Evolutionary conservation across 2,329 filamentous ascomycete genomes (phyloP).

Genomic region (Xylaria sp.): DNA sequence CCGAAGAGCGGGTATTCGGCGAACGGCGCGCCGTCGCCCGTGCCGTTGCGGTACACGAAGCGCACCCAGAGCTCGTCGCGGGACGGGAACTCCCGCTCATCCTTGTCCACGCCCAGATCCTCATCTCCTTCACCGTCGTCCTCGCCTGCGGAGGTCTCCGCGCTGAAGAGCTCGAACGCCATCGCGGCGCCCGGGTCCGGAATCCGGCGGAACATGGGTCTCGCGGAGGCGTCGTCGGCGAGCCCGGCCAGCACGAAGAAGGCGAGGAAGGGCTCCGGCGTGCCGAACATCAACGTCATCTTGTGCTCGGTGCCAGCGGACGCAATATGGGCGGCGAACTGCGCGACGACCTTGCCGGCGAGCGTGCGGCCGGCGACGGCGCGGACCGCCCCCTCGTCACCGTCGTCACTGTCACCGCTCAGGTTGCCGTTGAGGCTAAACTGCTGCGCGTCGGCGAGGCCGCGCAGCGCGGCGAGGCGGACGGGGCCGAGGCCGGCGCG

Average conservation of each 20-base stretch:
- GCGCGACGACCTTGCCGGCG: constrained; percentile 46
- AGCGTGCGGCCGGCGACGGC: constrained; percentile 58
- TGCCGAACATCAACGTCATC: constrained; percentile 57
- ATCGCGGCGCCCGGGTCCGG: constrained; percentile 75
- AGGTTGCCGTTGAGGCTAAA: constrained; percentile 58
- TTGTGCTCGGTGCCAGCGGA: constrained; percentile 46
- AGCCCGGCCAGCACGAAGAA: constrained; percentile 57
- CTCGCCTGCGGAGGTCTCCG: too few relatives aligned
- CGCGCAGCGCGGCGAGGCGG: constrained; percentile 57
- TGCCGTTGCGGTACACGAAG: constrained; percentile 59
- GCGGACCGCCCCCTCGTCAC: constrained; percentile 45
- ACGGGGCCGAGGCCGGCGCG: constrained; percentile 42
- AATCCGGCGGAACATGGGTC: constrained; percentile 50
- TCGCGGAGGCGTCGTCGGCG: constrained; percentile 54
- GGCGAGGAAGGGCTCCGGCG: constrained; percentile 56
- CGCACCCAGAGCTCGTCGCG: constrained; percentile 52
- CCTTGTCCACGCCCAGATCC: too few relatives aligned
- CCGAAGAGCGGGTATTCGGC: constrained; percentile 46
- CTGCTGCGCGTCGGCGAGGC: constrained; percentile 70
- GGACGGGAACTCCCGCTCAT: constrained; percentile 34
- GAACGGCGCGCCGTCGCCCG: constrained; percentile 41
- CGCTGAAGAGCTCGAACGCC: constrained; percentile 68
- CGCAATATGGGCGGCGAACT: constrained; percentile 48
- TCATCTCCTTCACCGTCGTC: too few relatives aligned
- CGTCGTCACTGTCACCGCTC: constrained; percentile 54